These are phyloP conservation scores for Danielia oregonensis DNA, from an alignment of 805 yeast genomes.

Conservation along the genomic window DNA sequence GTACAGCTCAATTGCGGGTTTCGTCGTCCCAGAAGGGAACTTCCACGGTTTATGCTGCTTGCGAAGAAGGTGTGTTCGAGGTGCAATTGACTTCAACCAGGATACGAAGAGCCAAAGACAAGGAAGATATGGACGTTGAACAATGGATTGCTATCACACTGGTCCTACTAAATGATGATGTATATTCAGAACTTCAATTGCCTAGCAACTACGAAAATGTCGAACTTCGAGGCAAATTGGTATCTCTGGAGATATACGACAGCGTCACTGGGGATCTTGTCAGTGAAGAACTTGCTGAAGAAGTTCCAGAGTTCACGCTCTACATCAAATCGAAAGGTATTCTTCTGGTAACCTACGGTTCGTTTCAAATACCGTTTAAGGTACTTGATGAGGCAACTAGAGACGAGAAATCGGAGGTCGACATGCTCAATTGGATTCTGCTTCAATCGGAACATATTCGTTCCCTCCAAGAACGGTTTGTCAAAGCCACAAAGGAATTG, in stretches of 20 bases:
- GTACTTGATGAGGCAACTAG: conserved; percentile 5
- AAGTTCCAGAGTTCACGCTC: conserved; percentile 10
- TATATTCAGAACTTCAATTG: background rate
- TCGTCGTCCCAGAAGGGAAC: background rate
- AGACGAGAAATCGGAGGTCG: conserved; percentile 4
- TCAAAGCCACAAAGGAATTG: background rate
- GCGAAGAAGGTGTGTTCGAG: conserved; percentile 17
- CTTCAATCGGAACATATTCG: conserved; percentile 5
- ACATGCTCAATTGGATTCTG: conserved; percentile 15
- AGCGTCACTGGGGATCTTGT: conserved; percentile 19
- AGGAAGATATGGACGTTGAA: conserved; percentile 7
- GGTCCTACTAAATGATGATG: conserved; percentile 15
- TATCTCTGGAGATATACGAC: conserved; percentile 23
- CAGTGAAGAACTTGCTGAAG: conserved; percentile 17
- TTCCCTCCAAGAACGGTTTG: conserved; percentile 2
- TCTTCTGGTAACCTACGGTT: conserved; percentile 11
- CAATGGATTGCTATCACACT: conserved; percentile 18
- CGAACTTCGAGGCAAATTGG: conserved; percentile 17
- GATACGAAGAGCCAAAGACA: conserved; percentile 7
- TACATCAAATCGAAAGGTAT: conserved; percentile 7
- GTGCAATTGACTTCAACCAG: conserved; percentile 3
- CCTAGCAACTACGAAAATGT: conserved; percentile 13
- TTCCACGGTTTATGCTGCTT: conserved; percentile 10
- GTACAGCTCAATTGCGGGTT: conserved; percentile 8
- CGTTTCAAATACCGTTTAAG: conserved; percentile 4